phyloP scores from a whole-genome alignment of 805 yeast genomes.

The Barnettozyma californica region DNA sequence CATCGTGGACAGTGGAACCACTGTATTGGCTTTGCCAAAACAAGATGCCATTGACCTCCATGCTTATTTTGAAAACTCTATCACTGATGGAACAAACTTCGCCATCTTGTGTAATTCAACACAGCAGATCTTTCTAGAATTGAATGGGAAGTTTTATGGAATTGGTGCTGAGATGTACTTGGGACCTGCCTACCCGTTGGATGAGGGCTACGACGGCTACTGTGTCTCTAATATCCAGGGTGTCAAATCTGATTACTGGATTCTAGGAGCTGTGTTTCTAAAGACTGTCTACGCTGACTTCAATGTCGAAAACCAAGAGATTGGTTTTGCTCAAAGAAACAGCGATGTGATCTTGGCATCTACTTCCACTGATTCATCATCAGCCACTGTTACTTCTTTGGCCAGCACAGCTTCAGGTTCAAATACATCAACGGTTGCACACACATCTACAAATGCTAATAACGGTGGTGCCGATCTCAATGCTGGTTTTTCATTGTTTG shows the following conservation, averaged over 20 bases:
- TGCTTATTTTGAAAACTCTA: constrained; percentile 41
- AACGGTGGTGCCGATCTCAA: background rate
- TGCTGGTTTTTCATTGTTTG: background rate
- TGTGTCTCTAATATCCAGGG: constrained; percentile 68
- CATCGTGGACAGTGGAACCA: constrained; percentile 63
- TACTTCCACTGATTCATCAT: constrained; percentile 7
- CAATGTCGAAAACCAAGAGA: constrained; percentile 41
- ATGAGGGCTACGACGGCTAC: constrained; percentile 37
- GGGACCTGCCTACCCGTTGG: constrained; percentile 39
- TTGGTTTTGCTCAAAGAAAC: constrained; percentile 51
- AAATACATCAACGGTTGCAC: background rate
- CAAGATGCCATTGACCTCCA: constrained; percentile 51
- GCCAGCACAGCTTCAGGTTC: background rate
- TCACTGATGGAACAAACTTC: constrained; percentile 58
- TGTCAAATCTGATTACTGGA: constrained; percentile 44
- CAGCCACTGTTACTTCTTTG: constrained; percentile 2
- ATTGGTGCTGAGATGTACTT: constrained; percentile 40
- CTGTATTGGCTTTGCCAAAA: constrained; percentile 50
- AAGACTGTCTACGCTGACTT: constrained; percentile 52
- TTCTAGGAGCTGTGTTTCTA: constrained; percentile 59
- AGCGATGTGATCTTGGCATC: constrained; percentile 24
- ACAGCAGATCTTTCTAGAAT: constrained; percentile 33
- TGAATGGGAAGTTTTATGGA: constrained; percentile 42
- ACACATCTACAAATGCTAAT: background rate
- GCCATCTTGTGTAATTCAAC: constrained; percentile 55